Evolutionary conservation across 2,329 filamentous ascomycete species (phyloP).

Genomic region (Diplodia corticola): DNA sequence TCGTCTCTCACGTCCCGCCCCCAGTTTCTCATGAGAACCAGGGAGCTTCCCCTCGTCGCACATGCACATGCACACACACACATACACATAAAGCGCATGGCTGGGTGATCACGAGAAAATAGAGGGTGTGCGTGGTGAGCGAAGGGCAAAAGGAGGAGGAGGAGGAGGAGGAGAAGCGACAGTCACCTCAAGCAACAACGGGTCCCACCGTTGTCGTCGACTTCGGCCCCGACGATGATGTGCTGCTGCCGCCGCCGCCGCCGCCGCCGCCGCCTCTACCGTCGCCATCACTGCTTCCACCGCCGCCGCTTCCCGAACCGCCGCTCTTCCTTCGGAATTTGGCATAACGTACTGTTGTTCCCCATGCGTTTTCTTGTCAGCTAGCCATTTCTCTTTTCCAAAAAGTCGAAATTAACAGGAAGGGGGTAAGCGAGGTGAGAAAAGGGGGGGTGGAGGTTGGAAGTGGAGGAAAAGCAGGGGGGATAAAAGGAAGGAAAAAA

Average conservation of each 20-base stretch:
- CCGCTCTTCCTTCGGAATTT: slow-evolving; percentile 5
- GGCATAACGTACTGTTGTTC: slow-evolving; percentile 6
- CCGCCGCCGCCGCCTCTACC: not conserved
- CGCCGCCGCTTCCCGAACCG: not conserved
- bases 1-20: no score
- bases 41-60: no score
- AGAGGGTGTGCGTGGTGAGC: no score
- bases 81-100: no score
- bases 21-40: no score
- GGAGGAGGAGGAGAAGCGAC: no score
- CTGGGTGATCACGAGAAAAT: not conserved
- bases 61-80: no score
- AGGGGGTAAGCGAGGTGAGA: no score
- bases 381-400: not conserved
- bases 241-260: not conserved
- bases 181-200: not conserved
- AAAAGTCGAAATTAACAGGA: not conserved
- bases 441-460: not conserved
- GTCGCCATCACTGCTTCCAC: not conserved
- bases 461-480: not conserved
- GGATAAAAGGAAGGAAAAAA: not conserved
- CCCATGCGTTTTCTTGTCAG: not conserved
- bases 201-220: not conserved
- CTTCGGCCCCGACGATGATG: not conserved
- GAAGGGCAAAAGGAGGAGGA: no score